Evolutionary conservation across 176 grass and related monocot species (phyloP).

Genomic region (Typha latifolia): DNA sequence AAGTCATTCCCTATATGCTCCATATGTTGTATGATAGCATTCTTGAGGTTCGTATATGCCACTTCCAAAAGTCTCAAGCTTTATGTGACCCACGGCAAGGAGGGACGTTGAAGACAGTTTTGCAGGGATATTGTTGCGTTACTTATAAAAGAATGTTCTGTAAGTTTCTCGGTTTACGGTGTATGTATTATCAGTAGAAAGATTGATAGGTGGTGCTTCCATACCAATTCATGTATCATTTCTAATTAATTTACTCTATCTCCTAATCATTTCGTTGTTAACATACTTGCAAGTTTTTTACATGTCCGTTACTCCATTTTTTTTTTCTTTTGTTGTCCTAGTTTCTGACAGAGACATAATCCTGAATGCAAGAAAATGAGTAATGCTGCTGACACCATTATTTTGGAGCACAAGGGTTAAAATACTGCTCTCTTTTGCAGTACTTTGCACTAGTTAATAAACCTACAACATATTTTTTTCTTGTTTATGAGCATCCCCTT

Average conservation of each 20-base stretch:
- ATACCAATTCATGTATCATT: neutral
- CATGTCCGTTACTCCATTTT: too few relatives aligned
- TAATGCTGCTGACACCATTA: too few relatives aligned
- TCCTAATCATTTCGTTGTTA: neutral
- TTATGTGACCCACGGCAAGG: slow-evolving; percentile 46
- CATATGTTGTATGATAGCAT: slow-evolving; percentile 33
- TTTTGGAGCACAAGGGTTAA: too few relatives aligned
- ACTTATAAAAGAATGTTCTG: slow-evolving; percentile 2
- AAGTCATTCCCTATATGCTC: slow-evolving; percentile 24
- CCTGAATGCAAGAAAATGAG: too few relatives aligned
- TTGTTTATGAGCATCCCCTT: too few relatives aligned
- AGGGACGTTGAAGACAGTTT: slow-evolving; percentile 15
- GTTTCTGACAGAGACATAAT: too few relatives aligned
- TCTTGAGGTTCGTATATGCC: slow-evolving; percentile 28
- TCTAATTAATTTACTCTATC: neutral
- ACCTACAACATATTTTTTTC: too few relatives aligned
- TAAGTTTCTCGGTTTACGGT: neutral
- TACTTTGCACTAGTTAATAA: too few relatives aligned
- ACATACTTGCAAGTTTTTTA: too few relatives aligned
- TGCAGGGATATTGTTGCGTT: neutral
- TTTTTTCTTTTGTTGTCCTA: too few relatives aligned
- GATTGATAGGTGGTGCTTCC: neutral
- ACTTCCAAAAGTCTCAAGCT: slow-evolving; percentile 41
- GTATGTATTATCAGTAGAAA: neutral
- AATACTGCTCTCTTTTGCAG: too few relatives aligned